Base-by-base conservation (phyloP, 78 protist species). In the Polysphondylium violaceum region DNA sequence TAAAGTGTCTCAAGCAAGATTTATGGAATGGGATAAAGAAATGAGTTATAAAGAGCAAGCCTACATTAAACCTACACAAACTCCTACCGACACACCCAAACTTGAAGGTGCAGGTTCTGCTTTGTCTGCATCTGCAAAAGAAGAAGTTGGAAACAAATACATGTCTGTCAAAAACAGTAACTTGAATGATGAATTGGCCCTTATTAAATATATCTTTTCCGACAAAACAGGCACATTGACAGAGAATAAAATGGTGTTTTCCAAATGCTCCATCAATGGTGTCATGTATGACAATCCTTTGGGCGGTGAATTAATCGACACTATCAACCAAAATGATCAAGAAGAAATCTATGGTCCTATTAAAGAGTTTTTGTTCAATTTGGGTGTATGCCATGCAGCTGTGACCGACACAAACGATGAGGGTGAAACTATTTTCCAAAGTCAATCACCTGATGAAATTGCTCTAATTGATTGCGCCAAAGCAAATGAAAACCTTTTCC, bases 401-500 rank as follows among this genome's bases (percentile, higher is more conserved):
- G 25, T 71, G 5, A 47, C 72, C 16, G 79, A 71, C 12, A 11
- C 27, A 5, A 27, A 86, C 35, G 76, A 67, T 38, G 47, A 61
- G 4, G 53, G 44, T 60, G 17, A 68, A 31, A 58, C 51, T 12
- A 77, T 33, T 21, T 81, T 69, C 25, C 76, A 79, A 64, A 41
- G 87, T 23, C 65, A 74, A 25, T 76, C 96, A 3, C 97, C 98
- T 7, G 98, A 96, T 71, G 98, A 96, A 51, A 71, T 83, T 2
- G 93, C 96, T 23, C 68, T 96, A 3, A 95, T 85, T n/a, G 43
- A 56, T 27, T 93, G 96, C 2, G 97, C 99, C 5, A 9, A 33
- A 41, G 6, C 11, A 50, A 71, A 59, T 43, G 59, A 43, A 65
- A 47, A 69, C 40, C 27, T 3, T 23, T 76, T 31, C 19, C 41